Evolutionary conservation across 2,329 filamentous ascomycete genomes (phyloP).

Genomic region (Cladophialophora yegresii): DNA sequence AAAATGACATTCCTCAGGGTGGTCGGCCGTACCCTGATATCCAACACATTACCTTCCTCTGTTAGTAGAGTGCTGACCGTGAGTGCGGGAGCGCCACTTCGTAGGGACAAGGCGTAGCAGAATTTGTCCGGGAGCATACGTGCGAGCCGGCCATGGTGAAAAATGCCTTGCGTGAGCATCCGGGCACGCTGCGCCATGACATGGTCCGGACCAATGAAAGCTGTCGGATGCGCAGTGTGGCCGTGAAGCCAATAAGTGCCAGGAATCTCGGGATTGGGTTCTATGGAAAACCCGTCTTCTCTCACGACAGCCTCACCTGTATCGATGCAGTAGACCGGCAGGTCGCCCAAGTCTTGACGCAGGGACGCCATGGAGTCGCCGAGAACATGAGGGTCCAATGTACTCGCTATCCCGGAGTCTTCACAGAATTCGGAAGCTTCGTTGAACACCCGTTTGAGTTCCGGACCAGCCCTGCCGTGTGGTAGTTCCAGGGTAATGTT

Average conservation of each 20-base stretch:
- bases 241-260: conserved; percentile 61
- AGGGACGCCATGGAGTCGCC: conserved; percentile 58
- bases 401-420: conserved; percentile 29
- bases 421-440: conserved; percentile 40
- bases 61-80: conserved; percentile 63
- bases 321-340: conserved; percentile 64
- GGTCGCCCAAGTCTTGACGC: conserved; percentile 59
- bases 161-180: conserved; percentile 57
- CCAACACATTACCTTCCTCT: conserved; percentile 54
- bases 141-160: conserved; percentile 52
- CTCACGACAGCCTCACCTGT: conserved; percentile 57
- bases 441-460: conserved; percentile 42
- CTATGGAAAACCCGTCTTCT: conserved; percentile 64
- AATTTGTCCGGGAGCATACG: conserved; percentile 58
- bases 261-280: conserved; percentile 44
- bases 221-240: conserved; percentile 66
- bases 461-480: conserved; percentile 17
- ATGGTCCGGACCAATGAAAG: conserved; percentile 58
- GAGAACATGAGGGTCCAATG: conserved; percentile 39
- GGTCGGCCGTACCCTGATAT: conserved; percentile 57
- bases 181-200: conserved; percentile 57
- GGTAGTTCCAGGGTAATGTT: conserved; percentile 22
- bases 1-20: conserved; percentile 57
- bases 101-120: conserved; percentile 57
- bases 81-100: conserved; percentile 56